Evolutionary conservation across 2,329 filamentous ascomycete species (phyloP).

Genomic region (Penicillium hesseltinei): DNA sequence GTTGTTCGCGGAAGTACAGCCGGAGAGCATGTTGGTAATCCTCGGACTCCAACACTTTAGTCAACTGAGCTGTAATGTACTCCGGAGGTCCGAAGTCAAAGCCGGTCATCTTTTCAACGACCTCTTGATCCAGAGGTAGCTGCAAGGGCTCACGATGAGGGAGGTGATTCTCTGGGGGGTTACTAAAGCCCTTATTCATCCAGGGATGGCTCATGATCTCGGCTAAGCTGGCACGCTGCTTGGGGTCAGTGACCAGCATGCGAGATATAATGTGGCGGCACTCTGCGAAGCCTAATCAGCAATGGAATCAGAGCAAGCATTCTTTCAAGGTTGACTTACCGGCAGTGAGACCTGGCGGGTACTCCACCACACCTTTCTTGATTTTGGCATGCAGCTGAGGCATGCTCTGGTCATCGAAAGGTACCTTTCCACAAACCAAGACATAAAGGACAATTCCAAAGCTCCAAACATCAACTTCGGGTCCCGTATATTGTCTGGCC

Average conservation of each 20-base stretch:
- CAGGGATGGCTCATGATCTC: slow-evolving; percentile 96
- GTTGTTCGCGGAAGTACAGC: slow-evolving; percentile 66
- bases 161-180: slow-evolving; percentile 84
- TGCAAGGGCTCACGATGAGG: slow-evolving; percentile 80
- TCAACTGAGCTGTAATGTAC: slow-evolving; percentile 76
- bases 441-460: slow-evolving; percentile 98
- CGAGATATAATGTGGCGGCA: slow-evolving; percentile 88
- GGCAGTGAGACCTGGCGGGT: slow-evolving; percentile 85
- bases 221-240: slow-evolving; percentile 76
- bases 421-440: slow-evolving; percentile 93
- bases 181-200: slow-evolving; percentile 89
- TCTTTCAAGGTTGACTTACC: slow-evolving; percentile 57
- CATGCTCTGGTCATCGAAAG: slow-evolving; percentile 99
- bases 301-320: slow-evolving; percentile 2
- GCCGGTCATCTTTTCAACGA: slow-evolving; percentile 92
- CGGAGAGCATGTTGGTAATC: slow-evolving; percentile 88
- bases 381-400: slow-evolving; percentile 97
- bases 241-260: slow-evolving; percentile 94
- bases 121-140: slow-evolving; percentile 75
- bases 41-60: slow-evolving; percentile 83
- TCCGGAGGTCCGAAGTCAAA: slow-evolving; percentile 94
- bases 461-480: slow-evolving; percentile 97
- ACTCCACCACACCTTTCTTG: slow-evolving; percentile 94
- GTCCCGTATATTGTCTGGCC: slow-evolving; percentile 89
- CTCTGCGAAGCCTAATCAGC: slow-evolving; percentile 59